Conservation (phyloP, 1,139 yeast species). For the Pichia sp. region DNA sequence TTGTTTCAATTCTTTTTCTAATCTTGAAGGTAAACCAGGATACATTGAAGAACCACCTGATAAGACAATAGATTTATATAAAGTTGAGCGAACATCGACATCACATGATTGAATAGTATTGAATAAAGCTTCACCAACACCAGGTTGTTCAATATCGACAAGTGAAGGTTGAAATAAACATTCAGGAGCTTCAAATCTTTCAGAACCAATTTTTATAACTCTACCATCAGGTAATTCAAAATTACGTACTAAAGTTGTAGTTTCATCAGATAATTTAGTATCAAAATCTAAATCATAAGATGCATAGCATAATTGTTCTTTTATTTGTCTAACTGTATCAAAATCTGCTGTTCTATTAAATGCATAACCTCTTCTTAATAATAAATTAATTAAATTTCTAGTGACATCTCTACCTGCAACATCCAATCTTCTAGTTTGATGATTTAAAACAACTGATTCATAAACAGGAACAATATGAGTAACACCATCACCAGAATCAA, state of each 20-base stretch:
- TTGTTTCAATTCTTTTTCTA: conserved; percentile 94
- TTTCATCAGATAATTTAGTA: conserved; percentile 80
- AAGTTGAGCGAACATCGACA: conserved; percentile 82
- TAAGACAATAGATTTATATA: conserved; percentile 80
- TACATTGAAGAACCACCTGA: conserved; percentile 93
- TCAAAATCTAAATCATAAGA: conserved; percentile 91
- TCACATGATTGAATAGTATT: conserved; percentile 93
- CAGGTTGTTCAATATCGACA: conserved; percentile 97
- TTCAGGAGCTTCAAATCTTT: conserved; percentile 96
- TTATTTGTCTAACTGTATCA: conserved; percentile 96
- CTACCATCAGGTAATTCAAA: conserved; percentile 97
- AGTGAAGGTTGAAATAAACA: conserved; percentile 94
- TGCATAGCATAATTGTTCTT: conserved; percentile 92
- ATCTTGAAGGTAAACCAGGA: conserved; percentile 93
- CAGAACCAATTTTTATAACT: conserved; percentile 88
- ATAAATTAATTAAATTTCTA: conserved; percentile 79
- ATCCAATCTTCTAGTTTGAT: conserved; percentile 84
- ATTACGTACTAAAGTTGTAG: conserved; percentile 85
- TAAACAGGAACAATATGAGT: conserved; percentile 98
- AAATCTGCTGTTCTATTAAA: conserved; percentile 98
- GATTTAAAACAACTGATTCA: conserved; percentile 92
- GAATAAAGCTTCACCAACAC: conserved; percentile 87
- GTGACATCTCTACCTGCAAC: conserved; percentile 99
- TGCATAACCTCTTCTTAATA: conserved; percentile 94
- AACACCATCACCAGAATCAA: conserved; percentile 81